phyloP scores from a whole-genome alignment of 805 yeast genomes.

The Metschnikowia similis region DNA sequence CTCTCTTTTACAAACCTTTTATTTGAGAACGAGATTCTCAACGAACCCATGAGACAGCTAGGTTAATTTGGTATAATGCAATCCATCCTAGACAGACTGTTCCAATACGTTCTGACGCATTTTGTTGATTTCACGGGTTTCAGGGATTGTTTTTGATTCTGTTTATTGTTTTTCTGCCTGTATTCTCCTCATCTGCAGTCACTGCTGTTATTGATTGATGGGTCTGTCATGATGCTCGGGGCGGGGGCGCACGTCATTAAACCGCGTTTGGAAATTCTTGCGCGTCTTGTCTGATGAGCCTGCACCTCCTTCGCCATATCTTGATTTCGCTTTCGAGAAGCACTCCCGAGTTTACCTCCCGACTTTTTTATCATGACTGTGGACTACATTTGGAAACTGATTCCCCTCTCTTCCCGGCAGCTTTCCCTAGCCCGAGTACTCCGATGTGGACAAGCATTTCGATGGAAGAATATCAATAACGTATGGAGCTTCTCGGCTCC shows the following conservation, averaged over 20 bases:
- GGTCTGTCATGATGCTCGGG: background rate
- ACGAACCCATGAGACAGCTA: too few species aligned
- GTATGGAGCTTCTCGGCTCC: slow-evolving; percentile 64
- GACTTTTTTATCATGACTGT: slow-evolving; percentile 10
- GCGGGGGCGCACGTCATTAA: slow-evolving; percentile 3
- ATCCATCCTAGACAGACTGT: too few species aligned
- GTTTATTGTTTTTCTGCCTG: background rate
- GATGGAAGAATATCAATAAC: slow-evolving; percentile 64
- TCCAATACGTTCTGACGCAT: too few species aligned
- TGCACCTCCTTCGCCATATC: background rate
- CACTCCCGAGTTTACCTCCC: background rate
- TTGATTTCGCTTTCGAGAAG: background rate
- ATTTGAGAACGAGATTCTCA: too few species aligned
- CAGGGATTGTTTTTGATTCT: too few species aligned
- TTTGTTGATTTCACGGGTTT: too few species aligned
- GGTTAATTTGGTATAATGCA: too few species aligned
- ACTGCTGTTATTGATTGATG: too few species aligned
- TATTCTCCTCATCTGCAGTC: too few species aligned
- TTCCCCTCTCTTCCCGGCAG: slow-evolving; percentile 34
- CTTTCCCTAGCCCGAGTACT: slow-evolving; percentile 60
- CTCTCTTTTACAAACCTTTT: too few species aligned
- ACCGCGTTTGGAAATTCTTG: slow-evolving; percentile 6
- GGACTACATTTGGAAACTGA: slow-evolving; percentile 13
- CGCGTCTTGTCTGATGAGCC: background rate
- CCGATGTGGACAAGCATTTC: slow-evolving; percentile 81